Evolutionary conservation across 176 grass and related monocot species (phyloP).

Genomic region (Themeda triandra): DNA sequence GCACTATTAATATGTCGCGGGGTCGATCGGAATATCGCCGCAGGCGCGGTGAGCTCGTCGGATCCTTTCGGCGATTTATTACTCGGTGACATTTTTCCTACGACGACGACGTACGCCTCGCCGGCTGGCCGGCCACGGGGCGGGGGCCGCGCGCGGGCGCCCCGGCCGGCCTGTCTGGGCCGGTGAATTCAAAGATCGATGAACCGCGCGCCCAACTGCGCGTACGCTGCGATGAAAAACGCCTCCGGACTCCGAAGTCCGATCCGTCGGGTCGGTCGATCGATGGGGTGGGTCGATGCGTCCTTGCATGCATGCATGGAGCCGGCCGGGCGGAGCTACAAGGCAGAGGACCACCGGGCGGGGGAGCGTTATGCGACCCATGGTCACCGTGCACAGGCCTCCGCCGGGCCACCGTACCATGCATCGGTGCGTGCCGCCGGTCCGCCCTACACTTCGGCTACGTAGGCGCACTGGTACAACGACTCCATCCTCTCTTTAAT

Average conservation of each 20-base stretch:
- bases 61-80: slow-evolving; percentile 14
- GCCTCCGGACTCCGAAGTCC: no score
- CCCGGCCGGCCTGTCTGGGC: no score
- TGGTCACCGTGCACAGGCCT: background rate
- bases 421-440: background rate
- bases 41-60: background rate
- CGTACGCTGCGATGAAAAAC: background rate
- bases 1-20: no score
- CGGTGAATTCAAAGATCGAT: background rate
- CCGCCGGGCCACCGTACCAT: background rate
- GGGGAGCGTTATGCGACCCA: background rate
- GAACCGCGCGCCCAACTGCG: background rate
- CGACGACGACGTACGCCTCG: background rate
- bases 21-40: no score
- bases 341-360: background rate
- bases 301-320: background rate
- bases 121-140: background rate
- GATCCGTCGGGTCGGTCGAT: background rate
- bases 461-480: background rate
- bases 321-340: background rate
- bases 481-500: background rate
- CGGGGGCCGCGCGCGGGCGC: no score
- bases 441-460: slow-evolving; percentile 21
- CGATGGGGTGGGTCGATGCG: background rate
- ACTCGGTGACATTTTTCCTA: background rate